A percentile compares a stretch with the other conserved stretches of the same genome.
Conservation (phyloP, 2,329 filamentous ascomycete genomes). For the Zymoseptoria ardabiliae region DNA sequence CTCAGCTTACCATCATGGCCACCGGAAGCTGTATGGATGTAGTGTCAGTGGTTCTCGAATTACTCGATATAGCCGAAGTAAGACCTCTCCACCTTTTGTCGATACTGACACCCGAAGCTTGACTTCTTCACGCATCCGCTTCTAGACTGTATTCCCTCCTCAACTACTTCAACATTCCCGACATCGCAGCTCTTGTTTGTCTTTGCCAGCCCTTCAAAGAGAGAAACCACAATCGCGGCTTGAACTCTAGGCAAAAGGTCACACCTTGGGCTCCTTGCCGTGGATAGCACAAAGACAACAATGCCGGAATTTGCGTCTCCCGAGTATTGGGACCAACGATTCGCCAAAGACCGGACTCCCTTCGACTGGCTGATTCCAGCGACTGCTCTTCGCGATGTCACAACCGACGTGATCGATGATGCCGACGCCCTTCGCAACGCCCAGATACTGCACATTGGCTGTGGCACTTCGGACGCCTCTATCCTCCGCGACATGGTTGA, state of each 20-base stretch:
- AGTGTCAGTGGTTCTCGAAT: neutral
- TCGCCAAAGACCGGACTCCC: conserved; percentile 11
- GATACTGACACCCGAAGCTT: neutral
- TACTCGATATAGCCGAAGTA: neutral
- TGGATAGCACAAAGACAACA: too few species aligned
- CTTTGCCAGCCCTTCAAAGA: neutral
- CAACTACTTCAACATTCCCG: neutral
- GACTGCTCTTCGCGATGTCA: conserved; percentile 10
- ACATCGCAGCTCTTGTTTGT: neutral
- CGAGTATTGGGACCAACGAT: conserved; percentile 18
- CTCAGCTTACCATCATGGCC: neutral
- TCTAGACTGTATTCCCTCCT: neutral
- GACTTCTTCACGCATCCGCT: neutral
- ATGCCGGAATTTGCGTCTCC: conserved; percentile 18
- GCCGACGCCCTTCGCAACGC: conserved; percentile 7
- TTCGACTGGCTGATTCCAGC: conserved; percentile 20
- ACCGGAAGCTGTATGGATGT: too few species aligned
- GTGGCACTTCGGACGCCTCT: conserved; percentile 14
- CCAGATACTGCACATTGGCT: conserved; percentile 16
- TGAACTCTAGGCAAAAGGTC: neutral
- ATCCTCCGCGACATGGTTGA: conserved; percentile 11
- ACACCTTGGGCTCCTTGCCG: too few species aligned
- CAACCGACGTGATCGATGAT: conserved; percentile 13
- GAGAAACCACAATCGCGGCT: neutral
- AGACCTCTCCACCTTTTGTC: neutral